Percentiles rank a stretch among this genome's conserved stretches.
phyloP scores from a whole-genome alignment of 306 rosid genomes.

The Rosa chinensis region DNA sequence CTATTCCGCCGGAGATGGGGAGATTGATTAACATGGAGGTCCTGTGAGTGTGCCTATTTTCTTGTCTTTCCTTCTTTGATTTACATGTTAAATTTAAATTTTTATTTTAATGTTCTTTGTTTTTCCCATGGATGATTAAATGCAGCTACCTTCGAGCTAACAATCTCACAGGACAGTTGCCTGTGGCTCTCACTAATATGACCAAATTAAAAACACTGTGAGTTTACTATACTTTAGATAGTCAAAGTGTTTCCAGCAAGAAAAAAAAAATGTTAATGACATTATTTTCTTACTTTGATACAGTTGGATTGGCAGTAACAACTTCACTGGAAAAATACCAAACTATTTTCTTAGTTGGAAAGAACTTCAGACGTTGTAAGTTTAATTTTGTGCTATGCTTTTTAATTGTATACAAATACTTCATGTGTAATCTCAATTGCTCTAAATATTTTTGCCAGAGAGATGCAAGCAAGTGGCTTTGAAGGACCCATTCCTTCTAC shows the following conservation, averaged over 20 bases:
- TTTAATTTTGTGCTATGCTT: neutral
- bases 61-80: neutral
- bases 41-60: constrained; percentile 20
- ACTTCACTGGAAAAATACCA: constrained; percentile 33
- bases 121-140: neutral
- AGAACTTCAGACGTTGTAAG: constrained; percentile 23
- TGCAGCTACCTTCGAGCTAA: constrained; percentile 31
- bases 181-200: neutral
- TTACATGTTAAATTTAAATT: neutral
- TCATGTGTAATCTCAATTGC: neutral
- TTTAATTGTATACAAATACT: neutral
- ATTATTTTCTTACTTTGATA: neutral
- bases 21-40: constrained; percentile 24
- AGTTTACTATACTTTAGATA: neutral
- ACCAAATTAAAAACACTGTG: constrained; percentile 21
- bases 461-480: constrained; percentile 34
- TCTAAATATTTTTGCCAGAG: constrained; percentile 13
- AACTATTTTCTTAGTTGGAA: constrained; percentile 17
- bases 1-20: constrained; percentile 30
- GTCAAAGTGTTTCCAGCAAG: neutral
- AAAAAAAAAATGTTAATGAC: neutral
- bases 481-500: constrained; percentile 37
- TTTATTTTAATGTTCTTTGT: neutral
- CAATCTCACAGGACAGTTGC: constrained; percentile 20
- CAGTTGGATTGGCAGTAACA: constrained; percentile 36